Evolutionary conservation across 1,284 basidiomycete species (phyloP), one percentile per base, ranked within the genome.

Genomic region (Bjerkandera adusta): DNA sequence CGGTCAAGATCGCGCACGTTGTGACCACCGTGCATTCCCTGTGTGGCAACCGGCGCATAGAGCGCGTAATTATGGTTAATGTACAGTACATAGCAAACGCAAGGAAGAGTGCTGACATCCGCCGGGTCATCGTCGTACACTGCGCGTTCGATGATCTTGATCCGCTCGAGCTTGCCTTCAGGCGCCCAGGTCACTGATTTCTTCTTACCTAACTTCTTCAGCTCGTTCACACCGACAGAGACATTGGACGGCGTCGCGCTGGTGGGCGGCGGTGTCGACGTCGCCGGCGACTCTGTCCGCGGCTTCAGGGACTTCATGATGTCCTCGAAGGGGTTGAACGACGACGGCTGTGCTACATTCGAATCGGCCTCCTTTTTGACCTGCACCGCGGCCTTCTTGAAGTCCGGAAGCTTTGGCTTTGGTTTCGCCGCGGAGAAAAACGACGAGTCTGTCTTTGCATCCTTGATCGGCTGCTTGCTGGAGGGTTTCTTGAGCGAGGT

Each of bases 401-500:
- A 90, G 47, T 77, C 86, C 5, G 87, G 88, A 21, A 90, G 69
- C 63, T 82, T 86, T 32, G 83, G 77, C 59, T 89, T 89, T n/a
- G 81, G 76, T 60, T 89, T 89, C 5, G 87, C 83, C 34, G 84
- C 83, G 44, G 87, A 89, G 65, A 91, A 91, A 66, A 91, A 91
- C 1, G 85, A 88, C 32, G 83, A 83, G 62, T 91, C 89, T 12
- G 86, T 82, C 66, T 89, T 88, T 2, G 53, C 40, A 26, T 47
- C 27, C 1, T 71, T 51, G 30, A 67, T 68, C 3, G 63, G 36
- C 18, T 71, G 67, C 51, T 69, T 73, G 25, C 15, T 13, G 3
- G 16, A 15, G 11, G 25, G 39, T 32, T 48, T 48, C 34, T 48
- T 48, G 11, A 36, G 20, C 11, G 21, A 15, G 16, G 40, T 27